phyloP scores from a whole-genome alignment of 2,329 filamentous ascomycete genomes.

The Pestalotiopsis sp. region DNA sequence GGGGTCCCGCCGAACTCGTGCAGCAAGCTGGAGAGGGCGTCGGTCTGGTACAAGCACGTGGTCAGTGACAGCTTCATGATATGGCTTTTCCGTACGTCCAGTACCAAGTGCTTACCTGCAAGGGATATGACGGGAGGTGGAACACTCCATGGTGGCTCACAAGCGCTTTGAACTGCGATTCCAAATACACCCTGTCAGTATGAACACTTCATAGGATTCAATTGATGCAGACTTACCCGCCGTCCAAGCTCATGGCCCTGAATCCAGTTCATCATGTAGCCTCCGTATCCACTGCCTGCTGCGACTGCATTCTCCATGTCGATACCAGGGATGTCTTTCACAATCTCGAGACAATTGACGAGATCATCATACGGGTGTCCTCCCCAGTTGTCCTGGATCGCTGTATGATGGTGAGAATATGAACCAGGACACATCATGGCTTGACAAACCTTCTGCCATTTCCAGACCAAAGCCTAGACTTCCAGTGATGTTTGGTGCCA shows the following conservation, averaged over 20 bases:
- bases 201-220: neutral
- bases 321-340: conserved; percentile 53
- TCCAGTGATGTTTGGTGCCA: conserved; percentile 61
- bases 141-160: conserved; percentile 55
- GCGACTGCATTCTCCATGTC: conserved; percentile 55
- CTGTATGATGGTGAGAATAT: conserved; percentile 31
- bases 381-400: conserved; percentile 55
- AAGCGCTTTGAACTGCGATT: conserved; percentile 51
- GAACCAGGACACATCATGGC: accelerated
- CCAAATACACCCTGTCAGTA: conserved; percentile 22
- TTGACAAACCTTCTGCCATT: conserved; percentile 30
- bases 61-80: neutral
- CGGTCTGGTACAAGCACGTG: conserved; percentile 19
- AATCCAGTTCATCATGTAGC: conserved; percentile 63
- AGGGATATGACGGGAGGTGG: conserved; percentile 28
- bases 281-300: conserved; percentile 57
- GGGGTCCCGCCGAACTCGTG: conserved; percentile 39
- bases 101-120: conserved; percentile 12
- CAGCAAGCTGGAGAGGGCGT: conserved; percentile 14
- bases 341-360: conserved; percentile 52
- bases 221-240: conserved; percentile 29
- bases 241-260: conserved; percentile 54
- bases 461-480: conserved; percentile 56
- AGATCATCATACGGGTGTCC: conserved; percentile 57
- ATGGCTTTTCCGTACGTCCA: neutral